phyloP scores from a whole-genome alignment of 768 basidiomycete genomes.

The Serpula lacrymans region DNA sequence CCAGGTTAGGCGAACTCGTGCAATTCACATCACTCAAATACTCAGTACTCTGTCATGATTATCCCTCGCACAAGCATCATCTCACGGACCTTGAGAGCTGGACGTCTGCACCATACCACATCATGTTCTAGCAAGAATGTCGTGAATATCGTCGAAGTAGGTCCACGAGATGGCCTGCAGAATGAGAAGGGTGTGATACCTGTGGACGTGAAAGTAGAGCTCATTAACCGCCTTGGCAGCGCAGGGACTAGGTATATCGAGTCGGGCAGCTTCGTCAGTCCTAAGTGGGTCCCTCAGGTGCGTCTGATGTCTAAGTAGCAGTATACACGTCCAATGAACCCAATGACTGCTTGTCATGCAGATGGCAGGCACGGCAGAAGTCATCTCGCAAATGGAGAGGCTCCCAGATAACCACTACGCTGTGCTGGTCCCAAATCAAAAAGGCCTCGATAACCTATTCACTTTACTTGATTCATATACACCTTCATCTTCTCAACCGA shows the following conservation, averaged over 20 bases:
- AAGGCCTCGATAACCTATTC: slow-evolving; percentile 69
- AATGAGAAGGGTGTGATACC: slow-evolving; percentile 78
- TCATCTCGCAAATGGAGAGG: slow-evolving; percentile 57
- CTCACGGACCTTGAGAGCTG: no score
- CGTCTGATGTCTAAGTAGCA: slow-evolving; percentile 10
- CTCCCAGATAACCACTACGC: slow-evolving; percentile 61
- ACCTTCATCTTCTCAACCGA: slow-evolving; percentile 25
- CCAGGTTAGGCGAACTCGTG: no score
- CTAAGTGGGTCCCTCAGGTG: slow-evolving; percentile 92
- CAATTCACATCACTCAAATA: no score
- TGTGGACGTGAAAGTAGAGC: slow-evolving; percentile 70
- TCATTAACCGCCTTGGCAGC: slow-evolving; percentile 68
- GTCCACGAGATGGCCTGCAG: slow-evolving; percentile 88
- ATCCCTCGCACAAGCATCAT: no score
- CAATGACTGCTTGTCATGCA: slow-evolving; percentile 22
- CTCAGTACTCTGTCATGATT: no score
- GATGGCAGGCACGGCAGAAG: slow-evolving; percentile 86
- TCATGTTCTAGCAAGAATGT: slow-evolving; percentile 28
- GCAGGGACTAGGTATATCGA: slow-evolving; percentile 75
- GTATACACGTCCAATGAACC: background rate
- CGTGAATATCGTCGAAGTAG: slow-evolving; percentile 83
- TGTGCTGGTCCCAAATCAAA: slow-evolving; percentile 78
- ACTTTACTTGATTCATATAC: slow-evolving; percentile 49
- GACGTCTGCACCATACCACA: no score
- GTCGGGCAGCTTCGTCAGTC: slow-evolving; percentile 87